Evolutionary conservation across 768 basidiomycete genomes (phyloP).

Genomic region (Lentinula boryana): DNA sequence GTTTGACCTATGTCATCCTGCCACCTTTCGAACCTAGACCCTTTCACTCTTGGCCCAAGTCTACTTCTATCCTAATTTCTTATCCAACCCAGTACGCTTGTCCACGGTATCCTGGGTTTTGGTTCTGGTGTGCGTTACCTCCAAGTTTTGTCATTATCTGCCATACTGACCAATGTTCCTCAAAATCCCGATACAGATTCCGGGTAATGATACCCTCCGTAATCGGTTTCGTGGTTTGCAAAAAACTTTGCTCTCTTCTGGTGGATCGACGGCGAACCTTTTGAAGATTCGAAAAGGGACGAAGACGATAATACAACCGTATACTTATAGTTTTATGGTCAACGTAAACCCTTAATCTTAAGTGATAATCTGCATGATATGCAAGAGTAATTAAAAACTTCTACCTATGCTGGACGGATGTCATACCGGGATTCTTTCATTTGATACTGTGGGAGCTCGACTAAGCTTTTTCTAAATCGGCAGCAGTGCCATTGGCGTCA

Average conservation of each 20-base stretch:
- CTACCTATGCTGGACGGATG: too few species aligned
- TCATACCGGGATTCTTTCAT: too few species aligned
- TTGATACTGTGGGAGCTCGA: too few species aligned
- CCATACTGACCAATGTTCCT: too few species aligned
- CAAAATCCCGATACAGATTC: background rate
- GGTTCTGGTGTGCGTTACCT: background rate
- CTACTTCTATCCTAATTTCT: background rate
- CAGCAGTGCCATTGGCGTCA: background rate
- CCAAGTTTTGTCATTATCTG: too few species aligned
- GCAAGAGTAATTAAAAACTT: too few species aligned
- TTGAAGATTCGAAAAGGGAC: too few species aligned
- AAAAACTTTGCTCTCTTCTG: background rate
- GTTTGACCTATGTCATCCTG: background rate
- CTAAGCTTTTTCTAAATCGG: background rate
- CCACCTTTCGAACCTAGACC: background rate
- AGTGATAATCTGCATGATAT: too few species aligned
- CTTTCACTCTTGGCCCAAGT: background rate
- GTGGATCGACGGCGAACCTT: background rate
- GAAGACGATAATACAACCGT: too few species aligned
- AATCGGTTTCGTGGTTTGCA: background rate
- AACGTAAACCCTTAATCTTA: too few species aligned
- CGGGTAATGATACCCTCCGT: background rate
- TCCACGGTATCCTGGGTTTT: background rate
- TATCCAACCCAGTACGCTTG: background rate
- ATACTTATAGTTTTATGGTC: too few species aligned